Conservation (phyloP, 257 asterid species). For the Fraxinus cuspidata region DNA sequence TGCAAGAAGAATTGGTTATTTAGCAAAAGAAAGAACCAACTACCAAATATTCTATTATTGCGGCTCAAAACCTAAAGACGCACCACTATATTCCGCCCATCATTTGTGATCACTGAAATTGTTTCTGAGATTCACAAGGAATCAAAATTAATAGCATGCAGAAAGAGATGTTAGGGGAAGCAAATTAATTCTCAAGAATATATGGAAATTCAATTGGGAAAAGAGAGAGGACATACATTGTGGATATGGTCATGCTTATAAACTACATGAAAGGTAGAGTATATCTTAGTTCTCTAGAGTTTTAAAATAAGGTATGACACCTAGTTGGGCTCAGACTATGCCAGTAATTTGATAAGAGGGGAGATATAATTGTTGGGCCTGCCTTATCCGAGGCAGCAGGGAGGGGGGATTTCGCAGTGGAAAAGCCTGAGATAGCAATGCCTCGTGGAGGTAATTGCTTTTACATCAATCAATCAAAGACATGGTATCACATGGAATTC, state of each 20-base stretch:
- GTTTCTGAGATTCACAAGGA: slow-evolving; percentile 52
- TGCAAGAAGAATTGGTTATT: slow-evolving; percentile 37
- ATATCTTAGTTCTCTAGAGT: neutral
- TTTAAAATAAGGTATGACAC: neutral
- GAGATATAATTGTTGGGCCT: neutral
- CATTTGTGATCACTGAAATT: slow-evolving; percentile 89
- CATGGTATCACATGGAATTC: neutral
- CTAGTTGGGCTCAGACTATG: neutral
- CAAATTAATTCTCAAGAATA: slow-evolving; percentile 23
- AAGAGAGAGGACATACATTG: neutral
- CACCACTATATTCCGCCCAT: slow-evolving; percentile 94
- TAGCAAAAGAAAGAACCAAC: slow-evolving; percentile 10
- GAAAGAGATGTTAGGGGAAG: slow-evolving; percentile 18
- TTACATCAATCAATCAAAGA: neutral
- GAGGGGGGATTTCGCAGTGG: neutral
- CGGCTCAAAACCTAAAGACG: slow-evolving; percentile 31
- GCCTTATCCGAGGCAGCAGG: neutral
- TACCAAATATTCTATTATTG: neutral
- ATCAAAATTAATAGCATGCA: neutral
- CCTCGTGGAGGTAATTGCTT: neutral
- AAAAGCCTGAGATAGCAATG: neutral
- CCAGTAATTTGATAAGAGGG: neutral
- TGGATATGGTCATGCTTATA: neutral
- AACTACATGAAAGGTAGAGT: neutral
- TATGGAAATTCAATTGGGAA: neutral